These are phyloP conservation scores for Zelonia costaricensis DNA, from an alignment of 208 protist genomes.

Conservation along the genomic window DNA sequence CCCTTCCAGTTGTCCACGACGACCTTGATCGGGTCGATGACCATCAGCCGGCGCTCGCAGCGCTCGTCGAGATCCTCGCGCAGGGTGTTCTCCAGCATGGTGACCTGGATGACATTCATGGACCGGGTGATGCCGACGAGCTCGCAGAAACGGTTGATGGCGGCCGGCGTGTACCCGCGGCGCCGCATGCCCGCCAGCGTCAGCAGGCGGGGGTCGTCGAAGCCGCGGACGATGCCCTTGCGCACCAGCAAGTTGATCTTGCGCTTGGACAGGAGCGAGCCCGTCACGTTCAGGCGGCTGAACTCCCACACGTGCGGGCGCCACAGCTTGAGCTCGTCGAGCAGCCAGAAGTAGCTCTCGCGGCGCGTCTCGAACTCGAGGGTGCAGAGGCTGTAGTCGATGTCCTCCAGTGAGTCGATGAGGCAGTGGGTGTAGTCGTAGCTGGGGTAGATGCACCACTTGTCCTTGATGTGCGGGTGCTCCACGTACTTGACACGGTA, in stretches of 20 bases:
- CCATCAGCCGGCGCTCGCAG: constrained; percentile 79
- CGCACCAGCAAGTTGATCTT: constrained; percentile 97
- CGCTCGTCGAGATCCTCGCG: constrained; percentile 95
- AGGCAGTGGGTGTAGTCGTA: constrained; percentile 99
- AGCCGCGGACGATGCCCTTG: constrained; percentile 94
- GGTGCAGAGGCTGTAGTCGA: constrained; percentile 99
- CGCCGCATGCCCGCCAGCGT: constrained; percentile 97
- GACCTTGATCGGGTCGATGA: constrained; percentile 97
- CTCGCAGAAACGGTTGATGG: constrained; percentile 98
- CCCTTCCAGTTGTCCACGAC: constrained; percentile 93
- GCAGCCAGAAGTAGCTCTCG: constrained; percentile 97
- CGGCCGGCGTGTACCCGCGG: constrained; percentile 96
- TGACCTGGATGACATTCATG: constrained; percentile 93
- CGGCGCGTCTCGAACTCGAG: constrained; percentile 99
- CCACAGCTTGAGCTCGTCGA: constrained; percentile 89
- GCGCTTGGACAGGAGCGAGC: constrained; percentile 98
- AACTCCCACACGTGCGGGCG: constrained; percentile 98
- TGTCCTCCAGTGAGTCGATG: constrained; percentile 99
- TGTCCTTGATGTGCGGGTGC: constrained; percentile 94
- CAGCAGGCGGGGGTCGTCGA: constrained; percentile 97
- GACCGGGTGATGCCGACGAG: constrained; percentile 93
- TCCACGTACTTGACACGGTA: constrained; percentile 98
- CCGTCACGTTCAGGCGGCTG: constrained; percentile 97
- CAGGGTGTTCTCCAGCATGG: constrained; percentile 94
- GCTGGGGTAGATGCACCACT: constrained; percentile 99